These are phyloP conservation scores for Phytophthora gonapodyides DNA, from an alignment of 352 stramenopile genomes.

Conservation along the genomic window DNA sequence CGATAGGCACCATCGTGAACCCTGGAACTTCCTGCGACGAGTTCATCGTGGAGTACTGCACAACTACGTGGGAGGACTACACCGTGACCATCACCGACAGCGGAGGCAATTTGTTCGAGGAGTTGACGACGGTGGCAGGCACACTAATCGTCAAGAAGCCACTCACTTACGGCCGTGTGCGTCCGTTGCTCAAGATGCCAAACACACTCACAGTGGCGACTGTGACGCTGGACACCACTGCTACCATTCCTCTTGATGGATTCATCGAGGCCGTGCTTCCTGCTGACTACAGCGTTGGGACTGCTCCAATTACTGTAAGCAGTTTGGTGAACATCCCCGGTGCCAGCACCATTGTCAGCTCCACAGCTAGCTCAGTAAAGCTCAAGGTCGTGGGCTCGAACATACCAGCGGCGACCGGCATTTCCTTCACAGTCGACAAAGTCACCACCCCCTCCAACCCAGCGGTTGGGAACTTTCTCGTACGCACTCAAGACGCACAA, in stretches of 20 bases:
- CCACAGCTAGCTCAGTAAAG: constrained; percentile 32
- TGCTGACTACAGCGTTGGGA: constrained; percentile 37
- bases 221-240: constrained; percentile 46
- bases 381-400: constrained; percentile 40
- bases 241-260: constrained; percentile 45
- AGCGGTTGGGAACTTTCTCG: constrained; percentile 50
- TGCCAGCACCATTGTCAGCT: constrained; percentile 38
- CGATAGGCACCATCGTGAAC: constrained; percentile 54
- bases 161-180: constrained; percentile 53
- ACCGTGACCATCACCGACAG: constrained; percentile 45
- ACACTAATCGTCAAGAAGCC: constrained; percentile 73
- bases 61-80: constrained; percentile 46
- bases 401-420: constrained; percentile 28
- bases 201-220: constrained; percentile 44
- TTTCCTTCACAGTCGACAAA: constrained; percentile 50
- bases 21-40: constrained; percentile 59
- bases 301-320: constrained; percentile 30
- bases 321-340: constrained; percentile 39
- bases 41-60: constrained; percentile 64
- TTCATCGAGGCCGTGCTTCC: constrained; percentile 62
- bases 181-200: constrained; percentile 43
- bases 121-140: constrained; percentile 43
- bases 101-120: constrained; percentile 46
- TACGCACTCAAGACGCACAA: constrained; percentile 52
- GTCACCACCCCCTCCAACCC: constrained; percentile 56